Percentiles rank a stretch among this genome's conserved stretches.
These are phyloP conservation scores for Fusarium buxicola DNA, from an alignment of 2,329 filamentous ascomycete species.

Conservation along the genomic window DNA sequence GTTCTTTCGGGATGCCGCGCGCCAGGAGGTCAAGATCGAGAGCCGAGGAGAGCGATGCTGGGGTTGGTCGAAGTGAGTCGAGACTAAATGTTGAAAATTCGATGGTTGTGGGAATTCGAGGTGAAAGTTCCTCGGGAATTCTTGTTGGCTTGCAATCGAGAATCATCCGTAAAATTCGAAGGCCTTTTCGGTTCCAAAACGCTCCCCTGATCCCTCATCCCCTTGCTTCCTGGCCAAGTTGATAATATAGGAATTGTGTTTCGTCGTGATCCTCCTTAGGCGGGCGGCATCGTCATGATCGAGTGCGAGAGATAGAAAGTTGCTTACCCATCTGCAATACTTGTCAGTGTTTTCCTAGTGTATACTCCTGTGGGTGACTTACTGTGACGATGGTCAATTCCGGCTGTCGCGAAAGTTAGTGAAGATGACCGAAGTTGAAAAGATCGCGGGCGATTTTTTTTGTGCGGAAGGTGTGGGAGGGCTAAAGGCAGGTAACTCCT, in stretches of 20 bases:
- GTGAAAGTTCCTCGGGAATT: background rate
- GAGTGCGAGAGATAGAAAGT: slow-evolving; percentile 40
- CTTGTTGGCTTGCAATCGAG: background rate
- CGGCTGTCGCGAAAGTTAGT: slow-evolving; percentile 56
- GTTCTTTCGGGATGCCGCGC: slow-evolving; percentile 24
- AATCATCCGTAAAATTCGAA: background rate
- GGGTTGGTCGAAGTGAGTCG: slow-evolving; percentile 6
- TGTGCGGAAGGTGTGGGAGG: slow-evolving; percentile 57
- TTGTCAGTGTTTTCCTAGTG: slow-evolving; percentile 53
- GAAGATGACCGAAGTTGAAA: slow-evolving; percentile 56
- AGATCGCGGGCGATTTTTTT: slow-evolving; percentile 54
- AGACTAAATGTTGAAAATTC: slow-evolving; percentile 22
- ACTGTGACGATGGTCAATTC: slow-evolving; percentile 62
- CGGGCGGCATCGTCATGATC: slow-evolving; percentile 42
- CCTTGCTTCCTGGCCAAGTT: slow-evolving; percentile 8
- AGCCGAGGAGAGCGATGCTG: slow-evolving; percentile 13
- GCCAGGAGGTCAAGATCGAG: slow-evolving; percentile 17
- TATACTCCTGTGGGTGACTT: slow-evolving; percentile 54
- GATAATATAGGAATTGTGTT: slow-evolving; percentile 37
- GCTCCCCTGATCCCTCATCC: slow-evolving; percentile 12
- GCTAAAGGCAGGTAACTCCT: slow-evolving; percentile 48
- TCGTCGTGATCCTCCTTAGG: slow-evolving; percentile 36
- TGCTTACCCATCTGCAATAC: slow-evolving; percentile 70
- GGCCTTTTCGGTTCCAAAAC: slow-evolving; percentile 1
- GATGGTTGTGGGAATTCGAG: slow-evolving; percentile 10